These are phyloP conservation scores for Circinella minor DNA, from an alignment of 371 early-diverging fungal species.

Conservation along the genomic window DNA sequence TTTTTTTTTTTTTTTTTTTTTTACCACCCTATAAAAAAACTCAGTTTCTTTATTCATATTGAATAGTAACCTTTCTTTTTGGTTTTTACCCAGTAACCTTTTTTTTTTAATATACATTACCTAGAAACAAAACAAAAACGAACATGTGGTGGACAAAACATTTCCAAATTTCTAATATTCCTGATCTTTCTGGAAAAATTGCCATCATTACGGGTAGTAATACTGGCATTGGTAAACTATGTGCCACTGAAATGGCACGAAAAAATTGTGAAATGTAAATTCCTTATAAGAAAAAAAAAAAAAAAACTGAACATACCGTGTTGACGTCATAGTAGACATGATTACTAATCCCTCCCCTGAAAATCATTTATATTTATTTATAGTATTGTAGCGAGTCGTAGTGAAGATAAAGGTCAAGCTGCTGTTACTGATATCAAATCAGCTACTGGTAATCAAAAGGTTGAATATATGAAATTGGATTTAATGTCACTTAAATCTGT, in stretches of 20 bases:
- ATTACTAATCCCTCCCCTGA: no score
- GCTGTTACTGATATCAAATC: conserved; percentile 59
- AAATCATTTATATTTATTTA: neutral
- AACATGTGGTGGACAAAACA: conserved; percentile 1
- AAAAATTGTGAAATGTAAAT: conserved; percentile 60
- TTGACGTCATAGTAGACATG: no score
- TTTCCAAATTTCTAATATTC: conserved; percentile 46
- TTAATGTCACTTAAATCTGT: conserved; percentile 61
- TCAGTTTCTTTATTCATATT: no score
- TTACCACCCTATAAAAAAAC: no score
- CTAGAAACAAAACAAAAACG: no score
- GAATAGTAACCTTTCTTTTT: no score
- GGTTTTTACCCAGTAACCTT: no score
- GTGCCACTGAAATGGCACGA: conserved; percentile 61
- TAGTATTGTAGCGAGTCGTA: conserved; percentile 65
- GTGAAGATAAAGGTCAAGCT: conserved; percentile 40
- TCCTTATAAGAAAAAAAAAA: neutral
- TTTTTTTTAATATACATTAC: no score
- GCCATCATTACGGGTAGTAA: conserved; percentile 80
- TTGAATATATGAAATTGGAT: conserved; percentile 65
- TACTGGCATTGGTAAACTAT: conserved; percentile 70
- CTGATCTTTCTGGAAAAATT: conserved; percentile 67
- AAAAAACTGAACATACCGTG: neutral
- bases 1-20: no score
- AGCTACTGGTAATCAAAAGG: conserved; percentile 54